A percentile compares a stretch with the other conserved stretches of the same genome.
Conservation (phyloP, 306 rosid species). For the Castanospermum australe region DNA sequence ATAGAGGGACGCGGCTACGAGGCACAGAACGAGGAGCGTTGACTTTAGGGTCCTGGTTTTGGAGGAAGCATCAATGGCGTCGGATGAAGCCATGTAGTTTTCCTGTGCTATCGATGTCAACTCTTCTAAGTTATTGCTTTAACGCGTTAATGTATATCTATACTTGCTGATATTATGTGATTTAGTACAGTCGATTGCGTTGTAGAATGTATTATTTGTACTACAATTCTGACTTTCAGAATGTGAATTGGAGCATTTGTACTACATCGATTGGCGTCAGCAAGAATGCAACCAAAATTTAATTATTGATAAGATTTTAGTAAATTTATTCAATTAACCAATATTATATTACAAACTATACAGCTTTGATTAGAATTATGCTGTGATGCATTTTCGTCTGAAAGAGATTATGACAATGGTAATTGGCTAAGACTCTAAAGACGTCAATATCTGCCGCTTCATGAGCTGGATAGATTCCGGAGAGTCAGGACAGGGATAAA, state of each 20-base stretch:
- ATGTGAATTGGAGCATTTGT: neutral
- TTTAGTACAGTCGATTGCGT: neutral
- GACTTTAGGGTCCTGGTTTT: slow-evolving; percentile 43
- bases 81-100: slow-evolving; percentile 37
- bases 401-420: neutral
- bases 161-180: neutral
- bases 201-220: slow-evolving; percentile 16
- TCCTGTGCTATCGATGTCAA: neutral
- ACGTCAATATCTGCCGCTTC: neutral
- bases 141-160: neutral
- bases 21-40: slow-evolving; percentile 37
- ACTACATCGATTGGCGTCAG: slow-evolving; percentile 25
- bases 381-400: neutral
- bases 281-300: neutral
- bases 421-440: neutral
- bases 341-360: neutral
- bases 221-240: slow-evolving; percentile 13
- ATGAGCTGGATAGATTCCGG: no score
- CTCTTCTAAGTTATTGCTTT: neutral
- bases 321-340: neutral
- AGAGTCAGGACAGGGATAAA: no score
- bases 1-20: slow-evolving; percentile 26
- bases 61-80: neutral
- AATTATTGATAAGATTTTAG: neutral
- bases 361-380: neutral